Conservation (phyloP, 2,329 filamentous ascomycete genomes). For the Talaromyces atroroseus region DNA sequence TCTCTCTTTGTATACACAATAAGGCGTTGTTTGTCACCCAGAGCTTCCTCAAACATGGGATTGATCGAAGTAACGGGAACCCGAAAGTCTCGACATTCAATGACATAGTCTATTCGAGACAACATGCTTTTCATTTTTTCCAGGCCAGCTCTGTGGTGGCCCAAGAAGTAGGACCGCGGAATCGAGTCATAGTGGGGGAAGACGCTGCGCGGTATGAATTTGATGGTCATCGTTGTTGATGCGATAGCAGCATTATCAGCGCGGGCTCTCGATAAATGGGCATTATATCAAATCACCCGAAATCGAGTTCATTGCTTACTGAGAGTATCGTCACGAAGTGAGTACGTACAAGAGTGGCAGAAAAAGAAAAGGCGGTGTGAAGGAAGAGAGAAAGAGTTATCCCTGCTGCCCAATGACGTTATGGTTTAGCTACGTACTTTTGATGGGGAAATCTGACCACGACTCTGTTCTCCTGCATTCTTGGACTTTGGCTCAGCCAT, state of each 20-base stretch:
- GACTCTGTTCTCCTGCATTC: not conserved
- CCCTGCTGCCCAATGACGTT: not conserved
- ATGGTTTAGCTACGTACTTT: not conserved
- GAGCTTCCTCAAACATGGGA: slow-evolving; percentile 73
- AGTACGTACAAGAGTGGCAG: not conserved
- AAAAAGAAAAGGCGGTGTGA: not conserved
- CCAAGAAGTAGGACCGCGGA: slow-evolving; percentile 86
- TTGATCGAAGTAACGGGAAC: slow-evolving; percentile 87
- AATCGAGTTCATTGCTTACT: not conserved
- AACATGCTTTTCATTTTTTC: slow-evolving; percentile 76
- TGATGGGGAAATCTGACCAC: not conserved
- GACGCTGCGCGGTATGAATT: slow-evolving; percentile 66
- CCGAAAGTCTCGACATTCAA: slow-evolving; percentile 92
- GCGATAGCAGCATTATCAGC: not conserved
- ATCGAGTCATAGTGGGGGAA: slow-evolving; percentile 73
- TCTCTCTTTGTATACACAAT: slow-evolving; percentile 91
- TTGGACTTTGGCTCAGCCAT: not conserved
- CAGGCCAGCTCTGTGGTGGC: slow-evolving; percentile 80
- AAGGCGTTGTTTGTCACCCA: slow-evolving; percentile 68
- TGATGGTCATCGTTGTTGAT: slow-evolving; percentile 14
- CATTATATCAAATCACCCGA: not conserved
- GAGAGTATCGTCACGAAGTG: not conserved
- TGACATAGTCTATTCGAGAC: slow-evolving; percentile 74
- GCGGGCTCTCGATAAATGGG: not conserved
- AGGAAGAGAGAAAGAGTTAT: not conserved